Evolutionary conservation across 495 filamentous ascomycete species (phyloP).

Genomic region (Choiromyces venosus): DNA sequence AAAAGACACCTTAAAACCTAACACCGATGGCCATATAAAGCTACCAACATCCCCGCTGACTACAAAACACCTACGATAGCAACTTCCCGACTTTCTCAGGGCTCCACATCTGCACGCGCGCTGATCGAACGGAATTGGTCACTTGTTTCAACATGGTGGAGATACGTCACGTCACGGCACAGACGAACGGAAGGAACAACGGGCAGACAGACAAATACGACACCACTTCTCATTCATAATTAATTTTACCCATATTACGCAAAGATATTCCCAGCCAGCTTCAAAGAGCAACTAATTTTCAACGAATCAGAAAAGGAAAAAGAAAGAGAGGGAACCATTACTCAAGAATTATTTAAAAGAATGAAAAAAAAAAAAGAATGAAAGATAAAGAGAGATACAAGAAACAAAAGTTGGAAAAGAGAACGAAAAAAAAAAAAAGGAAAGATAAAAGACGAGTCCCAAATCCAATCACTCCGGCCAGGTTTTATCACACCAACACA

Average conservation of each 20-base stretch:
- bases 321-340: conserved; percentile 6
- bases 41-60: not conserved
- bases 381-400: not conserved
- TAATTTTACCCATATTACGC: conserved; percentile 2
- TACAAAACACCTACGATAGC: not conserved
- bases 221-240: not conserved
- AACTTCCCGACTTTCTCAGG: not conserved
- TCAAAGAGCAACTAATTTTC: not conserved
- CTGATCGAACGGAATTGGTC: not conserved
- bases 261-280: not conserved
- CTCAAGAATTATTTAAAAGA: conserved; percentile 11
- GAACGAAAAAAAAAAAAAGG: not conserved
- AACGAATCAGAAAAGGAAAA: not conserved
- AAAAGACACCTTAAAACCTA: not conserved
- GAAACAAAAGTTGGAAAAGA: not conserved
- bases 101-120: not conserved
- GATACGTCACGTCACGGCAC: not conserved
- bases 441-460: conserved; percentile 1
- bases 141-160: not conserved
- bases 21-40: not conserved
- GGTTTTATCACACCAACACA: not conserved
- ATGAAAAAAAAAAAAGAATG: conserved; percentile 18
- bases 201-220: not conserved
- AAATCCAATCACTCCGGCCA: not conserved
- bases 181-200: not conserved